phyloP scores from a whole-genome alignment of 345 rosid species.

The Brassica incana region DNA sequence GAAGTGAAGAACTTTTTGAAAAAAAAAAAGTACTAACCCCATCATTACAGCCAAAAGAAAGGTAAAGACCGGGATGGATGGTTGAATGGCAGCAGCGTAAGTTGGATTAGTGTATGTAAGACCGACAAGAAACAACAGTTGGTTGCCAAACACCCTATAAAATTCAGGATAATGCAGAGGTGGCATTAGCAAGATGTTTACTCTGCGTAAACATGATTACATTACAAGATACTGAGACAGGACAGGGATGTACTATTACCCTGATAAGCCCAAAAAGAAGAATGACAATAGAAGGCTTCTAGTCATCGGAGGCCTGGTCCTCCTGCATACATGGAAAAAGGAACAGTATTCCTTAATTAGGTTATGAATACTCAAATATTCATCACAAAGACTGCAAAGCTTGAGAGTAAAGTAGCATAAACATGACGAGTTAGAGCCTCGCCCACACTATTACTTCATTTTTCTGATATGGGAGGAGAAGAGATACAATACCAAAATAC shows the following conservation, averaged over 20 bases:
- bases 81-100: slow-evolving; percentile 97
- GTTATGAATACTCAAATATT: neutral
- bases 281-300: slow-evolving; percentile 64
- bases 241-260: slow-evolving; percentile 50
- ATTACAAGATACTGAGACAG: neutral
- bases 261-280: slow-evolving; percentile 86
- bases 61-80: slow-evolving; percentile 95
- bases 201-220: slow-evolving; percentile 10
- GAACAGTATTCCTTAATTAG: slow-evolving; percentile 6
- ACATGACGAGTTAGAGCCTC: neutral
- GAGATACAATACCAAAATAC: neutral
- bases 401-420: neutral
- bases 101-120: slow-evolving; percentile 96
- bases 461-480: neutral
- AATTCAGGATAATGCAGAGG: slow-evolving; percentile 21
- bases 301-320: slow-evolving; percentile 72
- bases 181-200: neutral
- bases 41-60: slow-evolving; percentile 82
- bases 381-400: slow-evolving; percentile 11
- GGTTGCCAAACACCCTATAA: slow-evolving; percentile 94
- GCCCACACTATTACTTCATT: neutral
- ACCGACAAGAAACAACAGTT: slow-evolving; percentile 91
- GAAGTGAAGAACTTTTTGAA: neutral
- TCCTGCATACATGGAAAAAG: slow-evolving; percentile 50
- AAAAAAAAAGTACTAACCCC: slow-evolving; percentile 60